phyloP scores from a whole-genome alignment of 2,329 filamentous ascomycete genomes.

The Septoria petroselini region DNA sequence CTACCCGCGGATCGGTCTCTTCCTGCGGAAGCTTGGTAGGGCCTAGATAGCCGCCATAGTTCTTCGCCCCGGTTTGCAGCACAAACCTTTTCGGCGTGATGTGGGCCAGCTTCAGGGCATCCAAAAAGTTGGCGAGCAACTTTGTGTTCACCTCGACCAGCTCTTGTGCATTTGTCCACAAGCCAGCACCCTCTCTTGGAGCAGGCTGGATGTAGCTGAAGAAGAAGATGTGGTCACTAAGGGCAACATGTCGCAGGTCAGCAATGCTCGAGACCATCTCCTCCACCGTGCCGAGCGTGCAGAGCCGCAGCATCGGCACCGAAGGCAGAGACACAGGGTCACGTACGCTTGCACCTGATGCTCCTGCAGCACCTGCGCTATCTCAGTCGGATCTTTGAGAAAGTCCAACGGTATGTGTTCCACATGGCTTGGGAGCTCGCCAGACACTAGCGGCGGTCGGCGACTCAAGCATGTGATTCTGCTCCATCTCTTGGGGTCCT shows the following conservation, averaged over 20 bases:
- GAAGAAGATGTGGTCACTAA: slow-evolving; percentile 51
- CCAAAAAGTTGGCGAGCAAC: slow-evolving; percentile 51
- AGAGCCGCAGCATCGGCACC: too few species aligned
- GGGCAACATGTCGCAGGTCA: too few species aligned
- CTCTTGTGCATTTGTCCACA: slow-evolving; percentile 53
- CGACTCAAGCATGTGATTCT: slow-evolving; percentile 54
- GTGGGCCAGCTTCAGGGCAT: slow-evolving; percentile 42
- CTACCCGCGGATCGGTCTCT: slow-evolving; percentile 48
- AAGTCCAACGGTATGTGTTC: slow-evolving; percentile 42
- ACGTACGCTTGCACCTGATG: slow-evolving; percentile 32
- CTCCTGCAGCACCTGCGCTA: slow-evolving; percentile 38
- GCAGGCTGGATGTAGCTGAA: slow-evolving; percentile 54
- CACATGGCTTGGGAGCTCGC: slow-evolving; percentile 29
- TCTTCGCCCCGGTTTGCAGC: slow-evolving; percentile 54
- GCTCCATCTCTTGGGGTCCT: slow-evolving; percentile 50
- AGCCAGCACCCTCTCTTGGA: slow-evolving; percentile 44
- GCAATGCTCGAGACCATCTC: too few species aligned
- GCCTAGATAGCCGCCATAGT: slow-evolving; percentile 52
- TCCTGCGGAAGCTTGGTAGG: slow-evolving; percentile 46
- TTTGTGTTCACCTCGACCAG: slow-evolving; percentile 50
- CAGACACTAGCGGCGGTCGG: slow-evolving; percentile 42
- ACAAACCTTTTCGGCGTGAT: slow-evolving; percentile 50
- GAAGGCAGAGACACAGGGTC: too few species aligned
- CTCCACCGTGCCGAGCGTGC: too few species aligned
- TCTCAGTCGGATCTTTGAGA: slow-evolving; percentile 38